Base-by-base conservation (phyloP, 106 monocot genomes). In the Acorus calamus region DNA sequence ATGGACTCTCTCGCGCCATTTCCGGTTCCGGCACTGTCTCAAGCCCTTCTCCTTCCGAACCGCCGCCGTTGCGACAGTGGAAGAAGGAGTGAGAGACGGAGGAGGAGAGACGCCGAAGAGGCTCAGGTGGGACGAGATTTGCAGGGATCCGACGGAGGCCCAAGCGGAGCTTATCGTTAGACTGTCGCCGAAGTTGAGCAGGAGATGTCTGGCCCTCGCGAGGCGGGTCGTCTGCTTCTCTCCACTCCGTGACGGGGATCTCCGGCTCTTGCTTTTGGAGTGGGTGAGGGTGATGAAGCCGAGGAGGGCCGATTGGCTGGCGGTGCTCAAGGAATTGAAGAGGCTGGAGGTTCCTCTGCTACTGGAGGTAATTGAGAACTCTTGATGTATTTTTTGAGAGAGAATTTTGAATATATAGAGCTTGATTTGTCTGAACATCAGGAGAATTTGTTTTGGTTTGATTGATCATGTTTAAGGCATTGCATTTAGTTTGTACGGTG, bases 241-340 rank as follows among this genome's bases (percentile, higher is more conserved):
- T 48, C 47, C 72, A 28, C 28, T 28, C 50, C 44, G 83, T 42
- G 66, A 77, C 66, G 85, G 79, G 14, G 69, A 47, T 50, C 73
- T 94, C 8, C 55, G 54, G n/a, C 47, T 68, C 7, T n/a, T 94
- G 56, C 55, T 94, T 57, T 71, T 77, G 64, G 56, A 77, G 3
- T 94, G 94, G 94, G 84, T 76, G 49, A 86, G 84, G 50, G 62
- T 58, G 9, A 94, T 89, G 89, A 89, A 82, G 47, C 94, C 94
- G 1, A 77, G 51, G 61, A 86, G 94, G 66, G 79, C 86, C 66
- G 89, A 94, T 69, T 94, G 94, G 94, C 70, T 94, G 42, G 55
- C 77, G 11, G 56, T 94, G 62, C 58, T 94, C 50, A 94, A 82
- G 70, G 94, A 89, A 60, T 61, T 89, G 75, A 78, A 71, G 64